Base-by-base conservation (phyloP, 2,329 filamentous ascomycete genomes). In the Teratosphaeria gauchensis region DNA sequence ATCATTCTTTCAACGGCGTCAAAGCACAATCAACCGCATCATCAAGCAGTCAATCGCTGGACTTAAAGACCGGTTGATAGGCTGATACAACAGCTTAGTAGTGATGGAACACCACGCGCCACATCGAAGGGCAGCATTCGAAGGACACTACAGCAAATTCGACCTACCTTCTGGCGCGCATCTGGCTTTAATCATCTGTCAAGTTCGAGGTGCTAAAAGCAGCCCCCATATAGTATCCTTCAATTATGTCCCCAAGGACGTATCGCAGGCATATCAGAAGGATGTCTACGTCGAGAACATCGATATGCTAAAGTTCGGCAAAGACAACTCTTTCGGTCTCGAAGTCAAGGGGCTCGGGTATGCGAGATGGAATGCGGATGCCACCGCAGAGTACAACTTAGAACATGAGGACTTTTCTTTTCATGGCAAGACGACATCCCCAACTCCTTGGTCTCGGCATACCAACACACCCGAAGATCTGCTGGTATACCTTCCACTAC, bases 81-180 rank as follows among this genome's bases (percentile, higher is more conserved):
- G n/a, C n/a, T n/a, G n/a, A n/a, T n/a, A n/a, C n/a, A n/a, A n/a
- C n/a, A n/a, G n/a, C n/a, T n/a, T n/a, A n/a, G n/a, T n/a, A n/a
- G n/a, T n/a, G n/a, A n/a, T 76, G 72, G 72, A 79, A 58, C 75
- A 78, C 62, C 63, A 71, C 54, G 62, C 60, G 6, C 78, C 78
- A 1, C 78, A 80, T 60, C 63, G 63, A 1, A 62, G 57, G 35
- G 66, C 76, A 31, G 69, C 68, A 33, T 80, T 81, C 63, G 78
- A 81, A 67, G 78, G 78, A 38, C 80, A 74, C 67, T 80, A 80
- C 68, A 77, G 75, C 60, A 79, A 79, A 62, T 80, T 80, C 65
- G 69, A 73, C 56, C 72, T 80, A 6, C 72, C 74, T 16, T 77
- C 75, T 3, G 76, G 77, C 59, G 71, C 73, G 4, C 74, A 78